Conservation (phyloP, 2,329 filamentous ascomycete species). For the Neospermospora avenae region DNA sequence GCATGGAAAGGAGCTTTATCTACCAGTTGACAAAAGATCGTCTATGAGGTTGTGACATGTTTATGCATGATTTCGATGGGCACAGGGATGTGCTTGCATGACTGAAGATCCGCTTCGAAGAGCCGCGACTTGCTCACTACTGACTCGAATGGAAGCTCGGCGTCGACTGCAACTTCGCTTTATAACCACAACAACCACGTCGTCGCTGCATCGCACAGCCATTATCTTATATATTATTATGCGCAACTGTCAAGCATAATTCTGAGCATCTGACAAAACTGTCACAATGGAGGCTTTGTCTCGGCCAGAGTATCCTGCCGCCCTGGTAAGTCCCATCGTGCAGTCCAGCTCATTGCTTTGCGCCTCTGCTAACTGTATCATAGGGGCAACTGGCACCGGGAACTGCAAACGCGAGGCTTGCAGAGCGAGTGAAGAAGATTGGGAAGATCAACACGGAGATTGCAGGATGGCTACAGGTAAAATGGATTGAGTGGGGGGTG, state of each 20-base stretch:
- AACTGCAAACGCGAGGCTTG: slow-evolving; percentile 78
- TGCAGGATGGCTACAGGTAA: slow-evolving; percentile 94
- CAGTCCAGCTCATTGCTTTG: slow-evolving; percentile 15
- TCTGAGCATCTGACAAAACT: slow-evolving; percentile 25
- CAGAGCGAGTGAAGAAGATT: slow-evolving; percentile 85
- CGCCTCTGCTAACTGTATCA: slow-evolving; percentile 26
- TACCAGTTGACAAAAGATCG: background rate
- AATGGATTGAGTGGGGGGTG: background rate
- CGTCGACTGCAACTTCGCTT: slow-evolving; percentile 11
- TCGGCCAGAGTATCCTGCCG: slow-evolving; percentile 85
- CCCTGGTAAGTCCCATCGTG: slow-evolving; percentile 70
- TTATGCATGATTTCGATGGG: slow-evolving; percentile 14
- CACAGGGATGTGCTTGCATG: slow-evolving; percentile 18
- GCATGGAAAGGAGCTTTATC: no score
- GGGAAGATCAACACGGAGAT: slow-evolving; percentile 83
- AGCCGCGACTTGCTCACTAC: slow-evolving; percentile 11
- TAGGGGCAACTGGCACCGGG: slow-evolving; percentile 77
- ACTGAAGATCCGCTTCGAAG: slow-evolving; percentile 14
- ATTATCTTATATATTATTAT: slow-evolving; percentile 30
- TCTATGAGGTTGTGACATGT: slow-evolving; percentile 8
- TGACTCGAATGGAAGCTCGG: slow-evolving; percentile 9
- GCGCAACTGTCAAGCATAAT: slow-evolving; percentile 26
- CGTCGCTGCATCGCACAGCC: slow-evolving; percentile 13
- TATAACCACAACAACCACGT: slow-evolving; percentile 8
- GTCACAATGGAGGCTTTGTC: slow-evolving; percentile 69